Percentiles rank a stretch among this genome's conserved stretches.
Evolutionary conservation across 768 basidiomycete species (phyloP).

Genomic region (Suillus subluteus): DNA sequence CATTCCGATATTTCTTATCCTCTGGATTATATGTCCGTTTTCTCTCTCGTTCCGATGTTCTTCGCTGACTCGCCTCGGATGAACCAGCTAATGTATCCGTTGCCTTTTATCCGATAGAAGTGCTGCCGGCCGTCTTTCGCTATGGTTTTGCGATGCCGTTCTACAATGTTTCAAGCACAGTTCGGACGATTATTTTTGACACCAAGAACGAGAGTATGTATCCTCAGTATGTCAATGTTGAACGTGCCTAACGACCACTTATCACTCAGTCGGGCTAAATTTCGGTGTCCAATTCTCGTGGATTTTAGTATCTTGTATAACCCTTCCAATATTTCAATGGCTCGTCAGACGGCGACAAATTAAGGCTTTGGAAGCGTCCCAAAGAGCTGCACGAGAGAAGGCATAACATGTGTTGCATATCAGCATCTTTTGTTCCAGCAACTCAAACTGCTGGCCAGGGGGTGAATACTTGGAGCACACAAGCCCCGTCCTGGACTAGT

Average conservation of each 20-base stretch:
- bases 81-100: slow-evolving; percentile 60
- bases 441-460: not conserved
- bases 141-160: slow-evolving; percentile 77
- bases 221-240: not conserved
- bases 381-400: slow-evolving; percentile 5
- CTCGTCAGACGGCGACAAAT: slow-evolving; percentile 33
- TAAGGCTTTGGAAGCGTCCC: slow-evolving; percentile 17
- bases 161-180: slow-evolving; percentile 66
- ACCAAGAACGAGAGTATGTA: slow-evolving; percentile 62
- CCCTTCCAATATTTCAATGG: slow-evolving; percentile 56
- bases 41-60: not conserved
- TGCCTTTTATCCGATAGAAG: slow-evolving; percentile 57
- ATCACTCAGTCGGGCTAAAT: slow-evolving; percentile 56
- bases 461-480: not conserved
- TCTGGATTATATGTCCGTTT: slow-evolving; percentile 63
- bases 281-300: slow-evolving; percentile 64
- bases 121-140: slow-evolving; percentile 58
- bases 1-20: slow-evolving; percentile 62
- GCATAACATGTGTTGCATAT: not conserved
- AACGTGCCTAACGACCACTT: slow-evolving; percentile 2
- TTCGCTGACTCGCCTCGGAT: not conserved
- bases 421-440: not conserved
- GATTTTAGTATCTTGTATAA: slow-evolving; percentile 56
- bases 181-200: slow-evolving; percentile 65
- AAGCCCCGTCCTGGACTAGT: not conserved